Evolutionary conservation across 345 rosid species (phyloP), one percentile per base, ranked within the genome.

Genomic region (Punica granatum): DNA sequence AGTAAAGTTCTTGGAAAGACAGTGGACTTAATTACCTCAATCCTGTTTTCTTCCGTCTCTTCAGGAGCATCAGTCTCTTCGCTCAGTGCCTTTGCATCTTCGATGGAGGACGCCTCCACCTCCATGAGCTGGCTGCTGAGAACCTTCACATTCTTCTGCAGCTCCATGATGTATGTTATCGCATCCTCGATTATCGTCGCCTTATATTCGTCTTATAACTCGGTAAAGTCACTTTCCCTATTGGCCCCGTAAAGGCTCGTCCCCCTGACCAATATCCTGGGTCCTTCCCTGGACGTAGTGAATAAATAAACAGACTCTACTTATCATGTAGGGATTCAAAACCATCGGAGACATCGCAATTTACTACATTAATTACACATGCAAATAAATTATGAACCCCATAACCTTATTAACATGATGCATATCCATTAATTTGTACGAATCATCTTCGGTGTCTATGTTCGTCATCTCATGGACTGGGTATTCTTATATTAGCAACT

Each of bases 121-220:
- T 84, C 87, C 26, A 68, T 80, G 69, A 93, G 86, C 74, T 77
- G 76, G 35, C 80, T 82, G n/a, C 72, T 67, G 18, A 89, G 90
- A 75, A 25, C 70, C 66, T 78, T 23, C 54, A 81, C 89, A 35
- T 76, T 72, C 36, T 58, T 75, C 75, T 83, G 77, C 71, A 90
- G 84, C 74, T 80, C 80, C 67, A 74, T 75, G 36, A 91, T 86
- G 84, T 89, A 94, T 75, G 82, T 81, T 19, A 88, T 83, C 0
- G 99, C 91, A 74, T 94, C 97, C 60, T 86, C 92, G 43, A 94
- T 78, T 54, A 91, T 91, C 23, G 88, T 83, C 7, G 83, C 96
- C 79, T 84, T 88, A n/a, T n/a, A n/a, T n/a, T n/a, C n/a, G n/a
- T n/a, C n/a, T n/a, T n/a, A n/a, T n/a, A n/a, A n/a, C n/a, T n/a